phyloP scores from a whole-genome alignment of 768 basidiomycete species.

The Hypsizygus marmoreus region DNA sequence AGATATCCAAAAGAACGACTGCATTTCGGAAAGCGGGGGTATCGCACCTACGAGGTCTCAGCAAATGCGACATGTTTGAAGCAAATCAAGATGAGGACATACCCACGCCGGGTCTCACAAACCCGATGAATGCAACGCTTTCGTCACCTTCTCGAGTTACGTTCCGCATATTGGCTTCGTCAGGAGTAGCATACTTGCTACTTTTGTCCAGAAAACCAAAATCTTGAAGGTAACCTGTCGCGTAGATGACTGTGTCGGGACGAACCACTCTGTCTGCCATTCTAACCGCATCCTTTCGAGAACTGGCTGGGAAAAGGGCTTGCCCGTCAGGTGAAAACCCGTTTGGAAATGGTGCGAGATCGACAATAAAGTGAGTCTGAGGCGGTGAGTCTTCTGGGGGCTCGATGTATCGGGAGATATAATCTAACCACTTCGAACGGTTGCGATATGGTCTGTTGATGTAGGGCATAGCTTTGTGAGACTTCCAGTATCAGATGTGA shows the following conservation, averaged over 20 bases:
- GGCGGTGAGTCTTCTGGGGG: constrained; percentile 52
- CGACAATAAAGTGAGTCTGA: constrained; percentile 43
- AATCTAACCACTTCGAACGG: constrained; percentile 43
- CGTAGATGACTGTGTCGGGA: constrained; percentile 51
- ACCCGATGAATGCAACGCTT: constrained; percentile 55
- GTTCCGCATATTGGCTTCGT: constrained; percentile 45
- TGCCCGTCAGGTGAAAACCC: constrained; percentile 42
- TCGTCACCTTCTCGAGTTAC: constrained; percentile 44
- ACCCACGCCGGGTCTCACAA: constrained; percentile 61
- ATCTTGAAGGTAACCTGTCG: constrained; percentile 50
- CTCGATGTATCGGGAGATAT: constrained; percentile 58
- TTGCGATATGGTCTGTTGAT: constrained; percentile 57
- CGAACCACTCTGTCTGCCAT: constrained; percentile 40
- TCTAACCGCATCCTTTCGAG: constrained; percentile 43
- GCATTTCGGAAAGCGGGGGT: constrained; percentile 62
- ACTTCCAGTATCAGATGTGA: constrained; percentile 26
- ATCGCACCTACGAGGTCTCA: constrained; percentile 44
- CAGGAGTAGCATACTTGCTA: constrained; percentile 40
- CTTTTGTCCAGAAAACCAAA: constrained; percentile 41
- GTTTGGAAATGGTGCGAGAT: constrained; percentile 59
- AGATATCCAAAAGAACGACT: constrained; percentile 58
- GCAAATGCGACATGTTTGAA: constrained; percentile 12
- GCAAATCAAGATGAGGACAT: constrained; percentile 14
- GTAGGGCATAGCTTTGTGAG: constrained; percentile 60
- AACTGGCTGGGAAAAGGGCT: constrained; percentile 45